Evolutionary conservation across 176 grass and related monocot genomes (phyloP).

Genomic region (Oryza brachyantha): DNA sequence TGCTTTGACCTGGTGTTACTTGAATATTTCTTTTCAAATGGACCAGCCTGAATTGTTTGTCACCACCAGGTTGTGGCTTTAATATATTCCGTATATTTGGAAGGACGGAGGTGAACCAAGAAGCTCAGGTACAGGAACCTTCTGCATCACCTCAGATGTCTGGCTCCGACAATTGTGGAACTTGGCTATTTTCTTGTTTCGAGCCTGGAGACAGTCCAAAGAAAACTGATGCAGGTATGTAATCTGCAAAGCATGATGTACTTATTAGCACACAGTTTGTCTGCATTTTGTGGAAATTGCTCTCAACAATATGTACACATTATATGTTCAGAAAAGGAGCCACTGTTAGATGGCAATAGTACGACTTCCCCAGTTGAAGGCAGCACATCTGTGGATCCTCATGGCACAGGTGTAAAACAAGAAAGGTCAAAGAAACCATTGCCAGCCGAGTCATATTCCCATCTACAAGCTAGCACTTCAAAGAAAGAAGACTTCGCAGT

Average conservation of each 20-base stretch:
- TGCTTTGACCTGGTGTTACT: constrained; percentile 12
- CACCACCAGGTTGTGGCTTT: constrained; percentile 59
- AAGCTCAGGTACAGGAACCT: constrained; percentile 30
- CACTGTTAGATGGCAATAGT: not conserved
- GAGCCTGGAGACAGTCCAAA: constrained; percentile 48
- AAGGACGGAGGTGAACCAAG: constrained; percentile 34
- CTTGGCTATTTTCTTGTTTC: constrained; percentile 66
- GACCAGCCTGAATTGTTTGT: constrained; percentile 13
- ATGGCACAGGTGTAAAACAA: constrained; percentile 2
- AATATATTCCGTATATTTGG: constrained; percentile 72
- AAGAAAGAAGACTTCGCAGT: not conserved
- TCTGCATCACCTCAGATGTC: constrained; percentile 17
- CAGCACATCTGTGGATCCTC: not conserved
- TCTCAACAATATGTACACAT: constrained; percentile 23
- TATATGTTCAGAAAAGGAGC: constrained; percentile 25
- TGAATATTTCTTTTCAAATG: not conserved
- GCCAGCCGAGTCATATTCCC: constrained; percentile 12
- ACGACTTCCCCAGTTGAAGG: not conserved
- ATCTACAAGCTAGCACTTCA: not conserved
- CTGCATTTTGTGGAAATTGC: not conserved
- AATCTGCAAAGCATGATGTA: not conserved
- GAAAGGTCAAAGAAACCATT: constrained; percentile 1
- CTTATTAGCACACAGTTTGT: not conserved
- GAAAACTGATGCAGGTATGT: constrained; percentile 28
- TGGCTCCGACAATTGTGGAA: constrained; percentile 41